Evolutionary conservation across 1,139 yeast genomes (phyloP), one percentile per base, ranked within the genome.

Genomic region (Candida tropicalis): DNA sequence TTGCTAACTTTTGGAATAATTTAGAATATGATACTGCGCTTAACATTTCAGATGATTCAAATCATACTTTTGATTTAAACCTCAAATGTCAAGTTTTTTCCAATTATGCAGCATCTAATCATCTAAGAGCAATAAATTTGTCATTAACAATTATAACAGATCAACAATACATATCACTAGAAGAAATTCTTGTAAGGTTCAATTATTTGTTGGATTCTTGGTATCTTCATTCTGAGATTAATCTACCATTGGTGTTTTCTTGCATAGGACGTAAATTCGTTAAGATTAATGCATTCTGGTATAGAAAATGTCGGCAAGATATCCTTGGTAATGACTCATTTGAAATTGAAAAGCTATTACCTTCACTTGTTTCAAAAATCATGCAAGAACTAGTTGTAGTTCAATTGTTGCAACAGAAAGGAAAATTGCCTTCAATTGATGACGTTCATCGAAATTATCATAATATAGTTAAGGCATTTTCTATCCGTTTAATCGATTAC

Each of bases 191-290:
- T 11, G 47, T 48, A 6, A 55, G 57, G n/a, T 49, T 68, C 28
- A 62, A 70, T 43, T 67, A 69, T 43, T 52, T 64, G 39, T 46
- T 68, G 36, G 47, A 53, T 3, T 62, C 72, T 1, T 54, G 68
- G 50, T 35, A 66, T 6, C 13, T 70, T 18, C 53, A 65, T 16
- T 50, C 67, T 22, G 77, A 72, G 48, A 45, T 41, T 33, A 42
- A 44, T 35, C 62, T 52, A 38, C 78, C 78, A 1, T 56, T 69
- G 12, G 60, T 68, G 2, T 70, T 71, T 44, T 69, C 75, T n/a
- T 55, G 52, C 22, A 59, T 62, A 44, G 74, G 74, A 1, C 53
- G 76, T 25, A 54, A 50, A 13, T 50, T 59, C 24, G 56, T 70
- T 38, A 47, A 48, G 27, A 42, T 57, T 22, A 69, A 68, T 51